These are phyloP conservation scores for Teratosphaeria zuluensis DNA, from an alignment of 2,329 filamentous ascomycete genomes.

Conservation along the genomic window DNA sequence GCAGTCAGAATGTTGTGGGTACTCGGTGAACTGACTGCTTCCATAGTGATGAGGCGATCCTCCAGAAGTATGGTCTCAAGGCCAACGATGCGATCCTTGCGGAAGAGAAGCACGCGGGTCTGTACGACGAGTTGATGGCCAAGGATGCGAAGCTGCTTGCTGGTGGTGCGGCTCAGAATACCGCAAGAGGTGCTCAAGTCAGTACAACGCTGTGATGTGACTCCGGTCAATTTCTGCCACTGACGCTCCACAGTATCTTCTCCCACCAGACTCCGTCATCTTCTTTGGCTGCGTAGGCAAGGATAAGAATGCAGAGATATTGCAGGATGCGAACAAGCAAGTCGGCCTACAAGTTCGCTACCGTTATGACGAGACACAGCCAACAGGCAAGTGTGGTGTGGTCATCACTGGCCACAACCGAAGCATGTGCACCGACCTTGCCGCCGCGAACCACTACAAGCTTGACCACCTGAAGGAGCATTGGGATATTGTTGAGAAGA, in stretches of 20 bases:
- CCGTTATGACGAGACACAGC: slow-evolving; percentile 71
- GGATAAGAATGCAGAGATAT: slow-evolving; percentile 88
- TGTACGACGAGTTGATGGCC: slow-evolving; percentile 81
- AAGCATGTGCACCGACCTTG: slow-evolving; percentile 88
- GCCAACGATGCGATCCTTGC: slow-evolving; percentile 96
- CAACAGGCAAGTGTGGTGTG: slow-evolving; percentile 89
- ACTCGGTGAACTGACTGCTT: slow-evolving; percentile 13
- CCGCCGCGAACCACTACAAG: slow-evolving; percentile 94
- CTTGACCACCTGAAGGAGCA: slow-evolving; percentile 89
- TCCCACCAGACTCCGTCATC: slow-evolving; percentile 78
- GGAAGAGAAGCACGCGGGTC: slow-evolving; percentile 75
- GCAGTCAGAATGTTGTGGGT: not conserved
- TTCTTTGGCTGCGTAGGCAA: slow-evolving; percentile 91
- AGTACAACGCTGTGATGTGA: not conserved
- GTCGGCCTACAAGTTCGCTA: slow-evolving; percentile 92
- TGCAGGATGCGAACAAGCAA: slow-evolving; percentile 74
- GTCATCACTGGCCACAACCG: slow-evolving; percentile 96
- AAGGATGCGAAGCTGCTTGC: slow-evolving; percentile 93
- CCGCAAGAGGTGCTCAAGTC: slow-evolving; percentile 80
- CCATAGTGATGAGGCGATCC: slow-evolving; percentile 65
- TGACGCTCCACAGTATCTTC: slow-evolving; percentile 57
- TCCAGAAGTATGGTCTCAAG: slow-evolving; percentile 89
- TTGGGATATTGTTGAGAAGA: slow-evolving; percentile 84
- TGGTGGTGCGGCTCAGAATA: slow-evolving; percentile 95
- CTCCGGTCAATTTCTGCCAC: not conserved